phyloP scores from a whole-genome alignment of 495 filamentous ascomycete genomes.

The Neurospora sp. region DNA sequence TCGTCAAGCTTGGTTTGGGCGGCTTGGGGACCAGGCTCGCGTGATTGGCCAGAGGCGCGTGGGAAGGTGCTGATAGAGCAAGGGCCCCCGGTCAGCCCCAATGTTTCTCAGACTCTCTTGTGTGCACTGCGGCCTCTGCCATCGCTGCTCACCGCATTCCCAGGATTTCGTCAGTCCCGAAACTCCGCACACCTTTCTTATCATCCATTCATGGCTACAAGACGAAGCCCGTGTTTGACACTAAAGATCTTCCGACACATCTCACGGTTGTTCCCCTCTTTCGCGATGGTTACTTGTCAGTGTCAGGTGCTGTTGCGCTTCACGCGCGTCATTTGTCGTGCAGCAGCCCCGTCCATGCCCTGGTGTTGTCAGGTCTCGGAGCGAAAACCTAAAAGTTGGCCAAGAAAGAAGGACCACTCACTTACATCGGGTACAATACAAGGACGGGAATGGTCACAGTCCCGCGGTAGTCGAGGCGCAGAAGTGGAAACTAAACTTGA shows the following conservation, averaged over 20 bases:
- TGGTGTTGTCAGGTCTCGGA: background rate
- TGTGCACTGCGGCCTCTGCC: background rate
- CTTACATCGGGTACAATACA: background rate
- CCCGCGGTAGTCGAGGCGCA: background rate
- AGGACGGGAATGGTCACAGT: background rate
- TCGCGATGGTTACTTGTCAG: background rate
- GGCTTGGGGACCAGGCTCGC: background rate
- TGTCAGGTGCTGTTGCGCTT: conserved; percentile 8
- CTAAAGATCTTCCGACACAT: background rate
- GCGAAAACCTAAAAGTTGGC: background rate
- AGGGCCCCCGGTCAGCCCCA: background rate
- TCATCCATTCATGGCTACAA: background rate
- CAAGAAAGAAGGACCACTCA: background rate
- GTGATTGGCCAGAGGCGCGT: background rate
- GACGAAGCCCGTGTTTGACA: background rate
- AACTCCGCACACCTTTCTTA: background rate
- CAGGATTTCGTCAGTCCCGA: background rate
- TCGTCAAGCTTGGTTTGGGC: background rate
- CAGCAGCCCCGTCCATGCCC: background rate
- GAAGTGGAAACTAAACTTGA: background rate
- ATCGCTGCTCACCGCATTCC: background rate
- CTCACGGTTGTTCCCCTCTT: background rate
- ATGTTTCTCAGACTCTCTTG: background rate
- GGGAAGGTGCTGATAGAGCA: background rate
- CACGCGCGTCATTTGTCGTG: conserved; percentile 8